phyloP scores from a whole-genome alignment of 1,284 basidiomycete species.

The Microbotryum intermedium region DNA sequence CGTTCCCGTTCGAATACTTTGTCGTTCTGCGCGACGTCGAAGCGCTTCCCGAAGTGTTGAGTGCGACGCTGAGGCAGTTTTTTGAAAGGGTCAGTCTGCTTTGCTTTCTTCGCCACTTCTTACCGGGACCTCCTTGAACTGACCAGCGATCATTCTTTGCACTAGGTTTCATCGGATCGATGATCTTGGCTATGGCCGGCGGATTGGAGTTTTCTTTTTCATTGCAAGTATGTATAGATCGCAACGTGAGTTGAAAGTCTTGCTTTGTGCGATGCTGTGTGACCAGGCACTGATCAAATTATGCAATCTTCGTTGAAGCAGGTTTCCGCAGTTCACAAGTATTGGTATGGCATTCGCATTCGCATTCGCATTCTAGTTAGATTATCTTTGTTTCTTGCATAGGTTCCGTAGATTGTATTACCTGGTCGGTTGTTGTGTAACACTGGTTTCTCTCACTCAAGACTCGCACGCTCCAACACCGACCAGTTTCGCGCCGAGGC shows the following conservation, averaged over 20 bases:
- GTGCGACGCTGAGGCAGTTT: slow-evolving; percentile 84
- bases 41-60: slow-evolving; percentile 80
- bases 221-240: background rate
- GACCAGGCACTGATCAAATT: slow-evolving; percentile 30
- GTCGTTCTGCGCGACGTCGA: slow-evolving; percentile 86
- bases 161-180: slow-evolving; percentile 13
- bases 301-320: slow-evolving; percentile 11
- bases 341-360: background rate
- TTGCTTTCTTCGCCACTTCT: background rate
- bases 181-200: slow-evolving; percentile 28
- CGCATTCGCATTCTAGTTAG: background rate
- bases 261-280: slow-evolving; percentile 14
- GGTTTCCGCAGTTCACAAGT: background rate
- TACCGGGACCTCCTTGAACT: background rate
- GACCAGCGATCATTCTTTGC: too few relatives aligned
- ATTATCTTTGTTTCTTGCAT: background rate
- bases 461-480: too few relatives aligned
- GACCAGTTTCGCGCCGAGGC: too few relatives aligned
- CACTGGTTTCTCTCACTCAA: too few relatives aligned
- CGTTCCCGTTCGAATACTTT: slow-evolving; percentile 98
- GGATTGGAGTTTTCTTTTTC: slow-evolving; percentile 16
- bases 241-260: background rate
- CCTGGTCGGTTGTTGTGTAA: too few relatives aligned
- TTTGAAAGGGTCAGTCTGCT: slow-evolving; percentile 36
- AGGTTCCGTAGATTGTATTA: too few relatives aligned